Conservation (phyloP, 1,284 basidiomycete species). For the Ceratobasidium sp. region DNA sequence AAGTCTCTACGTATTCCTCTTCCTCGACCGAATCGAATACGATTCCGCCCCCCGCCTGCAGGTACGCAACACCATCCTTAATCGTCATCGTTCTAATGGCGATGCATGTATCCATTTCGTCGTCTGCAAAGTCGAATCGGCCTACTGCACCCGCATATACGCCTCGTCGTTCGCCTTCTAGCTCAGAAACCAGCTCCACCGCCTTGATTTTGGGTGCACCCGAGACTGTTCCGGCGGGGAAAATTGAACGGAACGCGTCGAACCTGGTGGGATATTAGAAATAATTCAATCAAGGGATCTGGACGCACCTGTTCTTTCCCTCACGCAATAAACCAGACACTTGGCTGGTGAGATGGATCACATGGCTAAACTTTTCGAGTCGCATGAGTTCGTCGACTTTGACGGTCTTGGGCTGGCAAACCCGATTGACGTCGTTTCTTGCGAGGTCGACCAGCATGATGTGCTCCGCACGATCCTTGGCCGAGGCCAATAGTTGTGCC, state of each 20-base stretch:
- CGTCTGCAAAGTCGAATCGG: slow-evolving; percentile 92
- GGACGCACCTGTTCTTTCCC: slow-evolving; percentile 75
- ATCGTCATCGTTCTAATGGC: slow-evolving; percentile 99
- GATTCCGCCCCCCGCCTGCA: slow-evolving; percentile 97
- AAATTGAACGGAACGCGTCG: slow-evolving; percentile 98
- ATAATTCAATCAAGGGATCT: background rate
- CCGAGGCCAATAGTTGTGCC: slow-evolving; percentile 75
- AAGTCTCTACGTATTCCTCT: slow-evolving; percentile 94
- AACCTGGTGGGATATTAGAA: slow-evolving; percentile 64
- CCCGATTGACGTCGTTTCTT: slow-evolving; percentile 98
- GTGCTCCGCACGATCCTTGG: slow-evolving; percentile 97
- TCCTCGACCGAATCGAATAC: slow-evolving; percentile 98
- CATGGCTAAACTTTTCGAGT: slow-evolving; percentile 96
- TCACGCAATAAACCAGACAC: slow-evolving; percentile 87
- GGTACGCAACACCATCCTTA: slow-evolving; percentile 89
- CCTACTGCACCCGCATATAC: slow-evolving; percentile 98
- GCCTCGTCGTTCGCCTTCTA: slow-evolving; percentile 90
- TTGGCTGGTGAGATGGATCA: slow-evolving; percentile 96
- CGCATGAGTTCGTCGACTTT: slow-evolving; percentile 96
- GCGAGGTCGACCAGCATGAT: slow-evolving; percentile 99
- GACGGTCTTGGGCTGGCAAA: slow-evolving; percentile 94
- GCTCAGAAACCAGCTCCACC: slow-evolving; percentile 87
- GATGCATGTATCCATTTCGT: slow-evolving; percentile 98
- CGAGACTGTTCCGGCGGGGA: slow-evolving; percentile 99
- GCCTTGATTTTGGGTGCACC: slow-evolving; percentile 99